A percentile compares a stretch with the other conserved stretches of the same genome.
Conservation (phyloP, 768 basidiomycete species). For the Pleurotus cornucopiae region DNA sequence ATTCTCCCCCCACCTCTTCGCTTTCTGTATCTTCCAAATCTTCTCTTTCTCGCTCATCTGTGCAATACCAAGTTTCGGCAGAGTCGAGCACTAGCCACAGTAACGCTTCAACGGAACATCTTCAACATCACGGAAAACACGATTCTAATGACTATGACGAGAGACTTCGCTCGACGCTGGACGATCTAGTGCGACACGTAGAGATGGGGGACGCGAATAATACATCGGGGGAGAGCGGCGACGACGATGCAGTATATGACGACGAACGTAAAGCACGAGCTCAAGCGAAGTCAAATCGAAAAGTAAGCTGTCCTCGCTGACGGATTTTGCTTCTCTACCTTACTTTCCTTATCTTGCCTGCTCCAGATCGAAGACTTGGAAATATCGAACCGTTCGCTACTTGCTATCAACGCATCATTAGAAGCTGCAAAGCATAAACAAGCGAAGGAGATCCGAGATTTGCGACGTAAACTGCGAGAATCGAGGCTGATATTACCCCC, state of each 20-base stretch:
- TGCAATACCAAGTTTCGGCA: conserved; percentile 34
- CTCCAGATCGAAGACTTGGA: conserved; percentile 85
- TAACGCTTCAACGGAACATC: conserved; percentile 16
- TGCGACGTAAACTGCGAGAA: conserved; percentile 79
- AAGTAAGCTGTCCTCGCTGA: conserved; percentile 41
- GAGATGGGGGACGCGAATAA: conserved; percentile 24
- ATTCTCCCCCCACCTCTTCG: conserved; percentile 69
- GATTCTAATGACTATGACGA: conserved; percentile 16
- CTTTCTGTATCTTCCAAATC: conserved; percentile 79
- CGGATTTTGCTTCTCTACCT: not conserved
- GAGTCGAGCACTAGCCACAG: conserved; percentile 24
- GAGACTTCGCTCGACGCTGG: conserved; percentile 31
- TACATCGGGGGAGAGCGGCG: conserved; percentile 25
- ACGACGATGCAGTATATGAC: conserved; percentile 28
- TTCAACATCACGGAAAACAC: not conserved
- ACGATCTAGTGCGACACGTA: conserved; percentile 36
- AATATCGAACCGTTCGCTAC: conserved; percentile 83
- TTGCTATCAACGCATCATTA: conserved; percentile 79
- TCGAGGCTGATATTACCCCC: conserved; percentile 77
- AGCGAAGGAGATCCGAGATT: conserved; percentile 79
- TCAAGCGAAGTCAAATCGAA: conserved; percentile 82
- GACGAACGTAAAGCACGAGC: conserved; percentile 49
- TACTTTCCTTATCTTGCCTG: not conserved
- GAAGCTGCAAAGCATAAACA: conserved; percentile 80
- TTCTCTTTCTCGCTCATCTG: conserved; percentile 53